These are phyloP conservation scores for Oidiodendron maius DNA, from an alignment of 495 filamentous ascomycete species.

Conservation along the genomic window DNA sequence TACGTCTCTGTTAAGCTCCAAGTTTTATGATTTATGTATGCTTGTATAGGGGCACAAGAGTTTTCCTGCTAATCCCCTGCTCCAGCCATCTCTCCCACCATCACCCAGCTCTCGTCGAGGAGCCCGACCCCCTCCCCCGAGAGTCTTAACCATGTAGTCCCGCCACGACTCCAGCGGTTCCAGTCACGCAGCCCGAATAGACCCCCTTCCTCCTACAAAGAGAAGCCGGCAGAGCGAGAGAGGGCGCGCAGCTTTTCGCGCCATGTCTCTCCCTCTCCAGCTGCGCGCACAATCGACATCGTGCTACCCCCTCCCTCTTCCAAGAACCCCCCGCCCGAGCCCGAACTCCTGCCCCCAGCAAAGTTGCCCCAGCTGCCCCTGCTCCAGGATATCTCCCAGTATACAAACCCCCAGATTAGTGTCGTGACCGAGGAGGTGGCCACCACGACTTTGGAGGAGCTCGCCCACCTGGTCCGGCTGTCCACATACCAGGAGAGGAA, in stretches of 20 bases:
- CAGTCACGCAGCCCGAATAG: constrained; percentile 20
- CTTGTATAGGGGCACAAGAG: neutral
- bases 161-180: constrained; percentile 20
- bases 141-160: constrained; percentile 7
- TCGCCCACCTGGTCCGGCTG: constrained; percentile 63
- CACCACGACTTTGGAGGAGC: constrained; percentile 61
- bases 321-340: neutral
- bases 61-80: constrained; percentile 10
- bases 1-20: constrained; percentile 15
- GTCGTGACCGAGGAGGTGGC: constrained; percentile 32
- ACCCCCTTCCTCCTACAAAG: constrained; percentile 18
- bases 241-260: constrained; percentile 8
- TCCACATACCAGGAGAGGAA: constrained; percentile 71
- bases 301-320: too few relatives aligned
- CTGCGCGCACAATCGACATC: constrained; percentile 10
- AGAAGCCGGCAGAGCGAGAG: constrained; percentile 17
- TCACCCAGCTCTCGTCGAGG: constrained; percentile 24
- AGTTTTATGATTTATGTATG: neutral
- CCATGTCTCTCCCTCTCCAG: constrained; percentile 19
- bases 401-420: constrained; percentile 40
- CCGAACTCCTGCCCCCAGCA: constrained; percentile 13
- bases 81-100: constrained; percentile 23
- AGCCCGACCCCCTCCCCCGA: constrained; percentile 22
- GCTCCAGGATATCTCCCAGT: constrained; percentile 42
- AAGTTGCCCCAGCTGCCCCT: constrained; percentile 37